Conservation (phyloP, 2,329 filamentous ascomycete genomes). For the Calonectria naviculata region DNA sequence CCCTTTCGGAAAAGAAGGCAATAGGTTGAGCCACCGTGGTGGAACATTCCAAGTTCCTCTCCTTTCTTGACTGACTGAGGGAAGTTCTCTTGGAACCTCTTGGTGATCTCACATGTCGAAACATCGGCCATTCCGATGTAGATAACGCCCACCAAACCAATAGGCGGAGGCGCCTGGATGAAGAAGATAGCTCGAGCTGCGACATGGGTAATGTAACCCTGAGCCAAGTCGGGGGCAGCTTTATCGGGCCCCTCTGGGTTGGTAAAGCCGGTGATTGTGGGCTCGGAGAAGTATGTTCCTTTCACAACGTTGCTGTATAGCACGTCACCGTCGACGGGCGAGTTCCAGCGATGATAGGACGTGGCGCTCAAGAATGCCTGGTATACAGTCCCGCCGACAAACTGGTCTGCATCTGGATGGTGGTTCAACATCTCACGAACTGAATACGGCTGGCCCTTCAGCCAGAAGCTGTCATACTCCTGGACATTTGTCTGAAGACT, state of each 20-base stretch:
- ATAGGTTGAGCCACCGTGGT: constrained; percentile 75
- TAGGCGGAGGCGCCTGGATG: constrained; percentile 72
- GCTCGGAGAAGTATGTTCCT: constrained; percentile 73
- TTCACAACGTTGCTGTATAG: constrained; percentile 58
- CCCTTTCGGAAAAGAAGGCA: constrained; percentile 71
- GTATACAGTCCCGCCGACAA: constrained; percentile 71
- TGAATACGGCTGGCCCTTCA: constrained; percentile 74
- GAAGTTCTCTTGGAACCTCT: constrained; percentile 14
- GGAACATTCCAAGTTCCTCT: constrained; percentile 78
- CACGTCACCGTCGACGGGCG: constrained; percentile 69
- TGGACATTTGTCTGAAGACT: constrained; percentile 58
- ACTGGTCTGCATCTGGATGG: constrained; percentile 59
- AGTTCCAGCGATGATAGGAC: constrained; percentile 76
- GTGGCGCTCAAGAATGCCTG: constrained; percentile 73
- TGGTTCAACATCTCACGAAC: constrained; percentile 67
- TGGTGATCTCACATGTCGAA: constrained; percentile 68
- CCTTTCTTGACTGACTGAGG: constrained; percentile 60
- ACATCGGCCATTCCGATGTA: constrained; percentile 79
- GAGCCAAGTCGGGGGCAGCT: constrained; percentile 48
- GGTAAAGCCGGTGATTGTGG: constrained; percentile 5
- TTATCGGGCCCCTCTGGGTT: constrained; percentile 31
- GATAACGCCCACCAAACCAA: constrained; percentile 76
- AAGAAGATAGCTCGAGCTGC: constrained; percentile 75
- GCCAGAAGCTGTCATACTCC: constrained; percentile 70
- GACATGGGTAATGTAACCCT: constrained; percentile 71